Evolutionary conservation across 2,329 filamentous ascomycete species (phyloP).

Genomic region (Juglanconis juglandina): DNA sequence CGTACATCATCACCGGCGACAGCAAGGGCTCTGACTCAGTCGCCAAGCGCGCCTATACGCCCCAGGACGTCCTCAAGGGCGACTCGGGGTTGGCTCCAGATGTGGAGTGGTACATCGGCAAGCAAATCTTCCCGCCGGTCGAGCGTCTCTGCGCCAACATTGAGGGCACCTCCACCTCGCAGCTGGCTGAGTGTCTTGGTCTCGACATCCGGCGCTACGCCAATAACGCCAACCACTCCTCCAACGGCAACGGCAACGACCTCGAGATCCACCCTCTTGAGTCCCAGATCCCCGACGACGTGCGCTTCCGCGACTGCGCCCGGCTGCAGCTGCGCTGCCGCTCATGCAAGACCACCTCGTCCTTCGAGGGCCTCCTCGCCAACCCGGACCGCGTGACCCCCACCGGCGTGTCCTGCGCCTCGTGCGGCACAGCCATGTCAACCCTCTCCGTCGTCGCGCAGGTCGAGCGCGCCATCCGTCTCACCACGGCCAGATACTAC

Average conservation of each 20-base stretch:
- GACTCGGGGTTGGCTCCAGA: constrained; percentile 77
- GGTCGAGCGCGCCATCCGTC: constrained; percentile 78
- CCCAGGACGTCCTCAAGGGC: constrained; percentile 77
- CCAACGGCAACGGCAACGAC: constrained; percentile 49
- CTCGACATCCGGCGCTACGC: constrained; percentile 83
- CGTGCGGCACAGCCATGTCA: constrained; percentile 63
- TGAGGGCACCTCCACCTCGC: constrained; percentile 81
- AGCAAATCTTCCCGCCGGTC: constrained; percentile 96
- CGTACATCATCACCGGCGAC: constrained; percentile 86
- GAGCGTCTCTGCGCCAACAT: constrained; percentile 97
- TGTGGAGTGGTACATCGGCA: constrained; percentile 96
- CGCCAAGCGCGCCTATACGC: constrained; percentile 84
- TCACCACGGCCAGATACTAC: constrained; percentile 80
- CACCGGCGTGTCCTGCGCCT: constrained; percentile 70
- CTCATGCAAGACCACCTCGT: constrained; percentile 66
- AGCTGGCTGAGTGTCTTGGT: constrained; percentile 88
- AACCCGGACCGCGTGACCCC: constrained; percentile 63
- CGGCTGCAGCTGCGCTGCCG: constrained; percentile 78
- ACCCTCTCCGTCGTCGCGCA: constrained; percentile 79
- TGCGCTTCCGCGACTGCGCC: constrained; percentile 80
- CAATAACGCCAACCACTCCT: constrained; percentile 44
- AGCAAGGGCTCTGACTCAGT: constrained; percentile 63
- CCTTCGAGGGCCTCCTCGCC: constrained; percentile 71
- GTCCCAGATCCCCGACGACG: constrained; percentile 85
- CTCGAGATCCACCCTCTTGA: constrained; percentile 86